Base-by-base conservation (phyloP, 768 basidiomycete species). In the Tricholoma sp. region DNA sequence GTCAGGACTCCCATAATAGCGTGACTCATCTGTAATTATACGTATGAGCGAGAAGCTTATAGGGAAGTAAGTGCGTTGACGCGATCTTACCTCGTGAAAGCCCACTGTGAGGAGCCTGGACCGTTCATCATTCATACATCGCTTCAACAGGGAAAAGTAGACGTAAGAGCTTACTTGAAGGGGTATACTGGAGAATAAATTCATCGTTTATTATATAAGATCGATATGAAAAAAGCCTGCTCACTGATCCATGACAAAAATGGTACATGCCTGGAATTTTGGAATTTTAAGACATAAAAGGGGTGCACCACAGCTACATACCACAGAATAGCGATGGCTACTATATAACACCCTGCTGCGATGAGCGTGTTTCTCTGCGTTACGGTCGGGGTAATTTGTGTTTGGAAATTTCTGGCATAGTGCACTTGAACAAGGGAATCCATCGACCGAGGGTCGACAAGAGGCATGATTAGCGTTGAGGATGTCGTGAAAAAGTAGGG, bases 251-350 rank as follows among this genome's bases (percentile, higher is more conserved):
- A 72, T 54, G 82, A 87, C 59, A 93, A 69, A 63, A 82, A 75
- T 9, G 89, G 90, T 47, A 91, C 77, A 79, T 91, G 90, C 90
- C 89, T 91, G 41, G 13, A 33, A 17, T 44, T 36, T 39, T 55
- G 48, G 11, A 52, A 18, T 34, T 45, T 50, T 32, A 54, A 33
- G 47, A 20, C 15, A 32, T 47, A 15, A 32, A 18, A 44, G n/a
- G 57, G 42, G 10, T 47, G 17, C 39, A 45, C 8, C 36, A 31
- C 15, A 41, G 34, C 51, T 42, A 44, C 84, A 60, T 66, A 88
- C 91, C 91, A 94, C 59, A 94, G 71, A 53, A 94, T 84, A n/a
- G 76, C 87, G 67, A 93, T 94, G 3, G 71, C 79, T 20, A 92
- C 28, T 54, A 92, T 74, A 70, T 93, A 94, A 31, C 76, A 77